Conservation (phyloP, 2,329 filamentous ascomycete species). For the Bipolaris cookei region DNA sequence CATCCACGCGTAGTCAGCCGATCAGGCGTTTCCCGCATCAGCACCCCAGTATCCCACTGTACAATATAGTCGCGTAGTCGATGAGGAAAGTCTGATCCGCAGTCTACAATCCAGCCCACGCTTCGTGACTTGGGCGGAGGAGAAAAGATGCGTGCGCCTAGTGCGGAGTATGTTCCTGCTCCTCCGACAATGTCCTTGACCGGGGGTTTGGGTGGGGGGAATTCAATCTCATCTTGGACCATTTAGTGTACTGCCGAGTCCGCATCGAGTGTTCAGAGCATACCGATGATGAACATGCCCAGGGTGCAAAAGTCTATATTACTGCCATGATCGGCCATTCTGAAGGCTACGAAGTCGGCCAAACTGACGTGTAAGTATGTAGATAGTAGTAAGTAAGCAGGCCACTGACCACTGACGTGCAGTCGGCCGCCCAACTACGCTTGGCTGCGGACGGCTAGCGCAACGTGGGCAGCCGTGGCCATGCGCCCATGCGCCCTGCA, state of each 20-base stretch:
- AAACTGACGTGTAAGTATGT: neutral
- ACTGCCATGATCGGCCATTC: slow-evolving; percentile 11
- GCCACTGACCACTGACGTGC: slow-evolving; percentile 16
- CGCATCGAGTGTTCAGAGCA: slow-evolving; percentile 19
- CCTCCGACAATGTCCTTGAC: slow-evolving; percentile 84
- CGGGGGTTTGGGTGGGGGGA: slow-evolving; percentile 70
- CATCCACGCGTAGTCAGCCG: slow-evolving; percentile 86
- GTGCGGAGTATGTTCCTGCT: slow-evolving; percentile 82
- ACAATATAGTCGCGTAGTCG: slow-evolving; percentile 68
- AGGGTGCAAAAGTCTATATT: slow-evolving; percentile 64
- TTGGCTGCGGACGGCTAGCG: slow-evolving; percentile 27
- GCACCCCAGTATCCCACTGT: slow-evolving; percentile 76
- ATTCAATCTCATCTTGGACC: slow-evolving; percentile 84
- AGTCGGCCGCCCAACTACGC: slow-evolving; percentile 5
- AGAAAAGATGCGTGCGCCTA: slow-evolving; percentile 88
- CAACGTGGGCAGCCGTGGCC: slow-evolving; percentile 18
- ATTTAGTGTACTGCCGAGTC: slow-evolving; percentile 7
- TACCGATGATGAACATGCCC: slow-evolving; percentile 70
- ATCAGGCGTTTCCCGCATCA: slow-evolving; percentile 69
- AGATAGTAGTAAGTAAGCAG: neutral
- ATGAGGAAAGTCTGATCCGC: slow-evolving; percentile 83
- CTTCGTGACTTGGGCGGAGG: slow-evolving; percentile 67
- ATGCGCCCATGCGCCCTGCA: slow-evolving; percentile 10
- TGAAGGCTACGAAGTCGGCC: slow-evolving; percentile 3
- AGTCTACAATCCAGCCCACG: slow-evolving; percentile 91